Percentiles rank a stretch among this genome's conserved stretches.
Evolutionary conservation across 352 stramenopile species (phyloP).

Genomic region (Phytophthora citrophthora): DNA sequence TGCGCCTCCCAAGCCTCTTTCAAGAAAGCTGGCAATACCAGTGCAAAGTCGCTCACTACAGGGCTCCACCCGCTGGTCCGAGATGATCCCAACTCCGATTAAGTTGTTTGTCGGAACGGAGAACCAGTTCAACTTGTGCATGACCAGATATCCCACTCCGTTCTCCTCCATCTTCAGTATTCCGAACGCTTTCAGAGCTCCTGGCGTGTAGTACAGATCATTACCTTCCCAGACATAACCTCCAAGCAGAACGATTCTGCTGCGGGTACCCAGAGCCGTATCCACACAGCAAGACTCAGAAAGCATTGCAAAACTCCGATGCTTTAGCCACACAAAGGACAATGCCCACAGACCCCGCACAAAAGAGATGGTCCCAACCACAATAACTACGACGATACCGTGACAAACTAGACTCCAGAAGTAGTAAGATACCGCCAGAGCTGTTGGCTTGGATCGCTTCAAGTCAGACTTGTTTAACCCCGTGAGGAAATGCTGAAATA

Average conservation of each 20-base stretch:
- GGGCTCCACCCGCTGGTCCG: constrained; percentile 10
- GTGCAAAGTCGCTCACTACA: constrained; percentile 11
- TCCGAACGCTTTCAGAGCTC: constrained; percentile 16
- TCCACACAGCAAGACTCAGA: constrained; percentile 24
- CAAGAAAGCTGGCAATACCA: constrained; percentile 8
- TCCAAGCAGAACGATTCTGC: constrained; percentile 15
- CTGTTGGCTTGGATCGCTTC: constrained; percentile 15
- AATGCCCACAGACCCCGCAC: constrained; percentile 3
- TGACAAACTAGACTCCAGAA: constrained; percentile 28
- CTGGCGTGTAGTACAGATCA: constrained; percentile 16
- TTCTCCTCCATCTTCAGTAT: constrained; percentile 20
- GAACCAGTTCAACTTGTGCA: constrained; percentile 26
- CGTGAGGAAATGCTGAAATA: constrained; percentile 18
- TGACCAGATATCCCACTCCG: constrained; percentile 13
- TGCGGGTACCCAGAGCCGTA: constrained; percentile 12
- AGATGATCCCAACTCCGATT: constrained; percentile 21
- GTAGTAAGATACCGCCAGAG: constrained; percentile 27
- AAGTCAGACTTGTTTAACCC: constrained; percentile 22
- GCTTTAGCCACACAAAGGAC: constrained; percentile 14
- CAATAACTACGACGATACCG: constrained; percentile 12
- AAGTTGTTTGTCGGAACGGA: constrained; percentile 15
- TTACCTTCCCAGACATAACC: constrained; percentile 12
- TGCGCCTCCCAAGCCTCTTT: constrained; percentile 3
- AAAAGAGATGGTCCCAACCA: constrained; percentile 20
- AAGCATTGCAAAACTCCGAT: constrained; percentile 16